These are phyloP conservation scores for Penicillium arizonense DNA, from an alignment of 495 filamentous ascomycete species.

Conservation along the genomic window DNA sequence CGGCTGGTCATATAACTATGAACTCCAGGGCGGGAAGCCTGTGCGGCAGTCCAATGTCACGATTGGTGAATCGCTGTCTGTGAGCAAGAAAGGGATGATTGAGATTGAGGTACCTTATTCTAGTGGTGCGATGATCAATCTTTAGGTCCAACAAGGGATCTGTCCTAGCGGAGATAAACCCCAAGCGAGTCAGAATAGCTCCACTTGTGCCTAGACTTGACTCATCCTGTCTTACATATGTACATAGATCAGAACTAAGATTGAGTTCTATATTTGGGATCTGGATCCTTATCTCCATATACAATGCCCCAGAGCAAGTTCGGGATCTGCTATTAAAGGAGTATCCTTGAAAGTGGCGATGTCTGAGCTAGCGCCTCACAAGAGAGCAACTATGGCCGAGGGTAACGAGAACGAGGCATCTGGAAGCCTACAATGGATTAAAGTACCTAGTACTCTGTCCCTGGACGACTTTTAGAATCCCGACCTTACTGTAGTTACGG, in stretches of 20 bases:
- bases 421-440: background rate
- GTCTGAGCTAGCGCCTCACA: background rate
- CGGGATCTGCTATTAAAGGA: background rate
- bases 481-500: background rate
- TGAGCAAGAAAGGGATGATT: slow-evolving; percentile 42
- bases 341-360: background rate
- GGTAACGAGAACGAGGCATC: background rate
- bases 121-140: slow-evolving; percentile 48
- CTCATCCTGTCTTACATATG: too few species aligned
- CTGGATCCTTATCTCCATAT: background rate
- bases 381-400: background rate
- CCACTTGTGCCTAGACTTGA: background rate
- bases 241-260: too few species aligned
- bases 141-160: slow-evolving; percentile 15
- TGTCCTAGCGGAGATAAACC: too few species aligned
- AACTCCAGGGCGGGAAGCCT: slow-evolving; percentile 54
- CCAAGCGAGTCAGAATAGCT: background rate
- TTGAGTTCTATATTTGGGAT: too few species aligned
- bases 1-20: slow-evolving; percentile 63
- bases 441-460: too few species aligned
- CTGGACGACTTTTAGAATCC: too few species aligned
- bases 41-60: slow-evolving; percentile 58
- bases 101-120: slow-evolving; percentile 49
- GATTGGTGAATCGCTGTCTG: slow-evolving; percentile 46
- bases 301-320: background rate